phyloP scores from a whole-genome alignment of 1,139 yeast species.

The Geotrichum klebahnii region DNA sequence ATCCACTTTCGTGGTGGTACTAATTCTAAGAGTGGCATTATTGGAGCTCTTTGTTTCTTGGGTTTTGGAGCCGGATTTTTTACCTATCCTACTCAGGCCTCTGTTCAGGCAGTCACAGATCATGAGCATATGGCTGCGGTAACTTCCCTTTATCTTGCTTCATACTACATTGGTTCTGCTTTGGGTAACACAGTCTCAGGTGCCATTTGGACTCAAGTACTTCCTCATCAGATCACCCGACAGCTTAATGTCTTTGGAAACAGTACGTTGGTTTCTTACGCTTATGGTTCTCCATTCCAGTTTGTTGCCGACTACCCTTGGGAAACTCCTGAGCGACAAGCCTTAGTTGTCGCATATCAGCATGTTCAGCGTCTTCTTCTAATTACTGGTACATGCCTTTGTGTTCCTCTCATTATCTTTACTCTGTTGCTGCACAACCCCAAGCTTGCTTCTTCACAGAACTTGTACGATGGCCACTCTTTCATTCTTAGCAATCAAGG shows the following conservation, averaged over 20 bases:
- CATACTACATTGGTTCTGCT: slow-evolving; percentile 46
- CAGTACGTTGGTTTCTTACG: slow-evolving; percentile 42
- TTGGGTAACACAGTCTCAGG: slow-evolving; percentile 48
- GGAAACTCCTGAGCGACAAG: slow-evolving; percentile 58
- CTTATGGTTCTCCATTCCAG: slow-evolving; percentile 53
- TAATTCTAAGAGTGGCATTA: slow-evolving; percentile 51
- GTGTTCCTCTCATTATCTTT: slow-evolving; percentile 49
- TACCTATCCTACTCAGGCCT: slow-evolving; percentile 62
- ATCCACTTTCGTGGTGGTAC: slow-evolving; percentile 55
- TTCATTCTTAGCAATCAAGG: too few species aligned
- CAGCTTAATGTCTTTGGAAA: slow-evolving; percentile 25
- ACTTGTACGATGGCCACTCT: slow-evolving; percentile 45
- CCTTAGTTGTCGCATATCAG: slow-evolving; percentile 55
- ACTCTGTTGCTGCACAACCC: slow-evolving; percentile 57
- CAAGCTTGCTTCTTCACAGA: slow-evolving; percentile 39
- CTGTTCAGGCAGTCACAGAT: slow-evolving; percentile 57
- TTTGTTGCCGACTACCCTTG: slow-evolving; percentile 49
- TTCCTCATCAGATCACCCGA: slow-evolving; percentile 38
- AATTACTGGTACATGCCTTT: slow-evolving; percentile 54
- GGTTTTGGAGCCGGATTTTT: slow-evolving; percentile 74
- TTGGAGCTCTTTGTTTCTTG: slow-evolving; percentile 61
- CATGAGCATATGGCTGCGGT: slow-evolving; percentile 49
- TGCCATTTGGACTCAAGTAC: slow-evolving; percentile 47
- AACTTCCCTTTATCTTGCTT: slow-evolving; percentile 45
- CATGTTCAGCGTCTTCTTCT: slow-evolving; percentile 57